Conservation (phyloP, 306 rosid species). For the Carpinus fangiana region DNA sequence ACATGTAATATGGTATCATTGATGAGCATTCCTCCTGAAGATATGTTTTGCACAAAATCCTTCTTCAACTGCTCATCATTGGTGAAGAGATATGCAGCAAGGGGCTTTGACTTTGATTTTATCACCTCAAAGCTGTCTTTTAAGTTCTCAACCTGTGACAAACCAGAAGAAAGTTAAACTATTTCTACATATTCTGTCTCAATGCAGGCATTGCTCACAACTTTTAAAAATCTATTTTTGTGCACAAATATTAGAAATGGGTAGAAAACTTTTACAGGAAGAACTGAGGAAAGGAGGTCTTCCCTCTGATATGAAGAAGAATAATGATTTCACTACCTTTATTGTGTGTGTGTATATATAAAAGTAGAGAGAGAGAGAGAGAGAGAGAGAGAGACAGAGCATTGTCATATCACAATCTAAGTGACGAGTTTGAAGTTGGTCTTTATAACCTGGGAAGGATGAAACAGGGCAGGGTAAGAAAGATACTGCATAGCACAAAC, state of each 20-base stretch:
- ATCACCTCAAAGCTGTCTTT: constrained; percentile 62
- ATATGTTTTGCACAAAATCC: constrained; percentile 60
- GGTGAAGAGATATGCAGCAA: constrained; percentile 77
- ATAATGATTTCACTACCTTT: background rate
- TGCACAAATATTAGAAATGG: background rate
- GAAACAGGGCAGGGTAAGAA: background rate
- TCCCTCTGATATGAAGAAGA: background rate
- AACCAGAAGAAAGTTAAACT: background rate
- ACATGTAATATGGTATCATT: constrained; percentile 74
- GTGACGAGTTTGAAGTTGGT: background rate
- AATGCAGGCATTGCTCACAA: constrained; percentile 1
- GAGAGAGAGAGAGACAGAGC: constrained; percentile 4
- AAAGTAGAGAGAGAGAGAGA: background rate
- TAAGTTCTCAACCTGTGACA: constrained; percentile 61
- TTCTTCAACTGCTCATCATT: constrained; percentile 70
- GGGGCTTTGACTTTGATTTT: constrained; percentile 74
- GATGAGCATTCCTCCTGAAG: constrained; percentile 90
- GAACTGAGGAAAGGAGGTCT: background rate
- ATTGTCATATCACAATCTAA: background rate
- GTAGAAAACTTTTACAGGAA: background rate
- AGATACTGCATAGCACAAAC: background rate
- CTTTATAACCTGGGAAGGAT: background rate
- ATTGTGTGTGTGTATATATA: background rate
- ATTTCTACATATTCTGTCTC: background rate
- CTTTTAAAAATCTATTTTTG: background rate